A percentile compares a stretch with the other conserved stretches of the same genome.
These are phyloP conservation scores for Naganishia vaughanmartiniae DNA, from an alignment of 768 basidiomycete species.

Conservation along the genomic window DNA sequence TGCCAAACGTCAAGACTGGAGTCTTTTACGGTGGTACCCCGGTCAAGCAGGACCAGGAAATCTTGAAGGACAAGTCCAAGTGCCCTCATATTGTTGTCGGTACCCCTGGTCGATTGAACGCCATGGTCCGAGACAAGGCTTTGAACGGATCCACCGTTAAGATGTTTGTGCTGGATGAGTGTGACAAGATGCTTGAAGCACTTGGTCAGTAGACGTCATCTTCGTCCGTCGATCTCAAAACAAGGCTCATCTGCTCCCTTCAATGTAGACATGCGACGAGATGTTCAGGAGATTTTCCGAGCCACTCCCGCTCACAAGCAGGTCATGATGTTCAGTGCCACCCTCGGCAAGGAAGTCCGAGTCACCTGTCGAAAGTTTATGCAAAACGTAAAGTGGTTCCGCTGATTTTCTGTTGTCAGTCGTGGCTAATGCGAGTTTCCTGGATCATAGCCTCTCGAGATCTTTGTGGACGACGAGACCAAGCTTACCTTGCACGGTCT, in stretches of 20 bases:
- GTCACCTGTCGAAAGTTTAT: slow-evolving; percentile 99
- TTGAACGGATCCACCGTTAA: slow-evolving; percentile 88
- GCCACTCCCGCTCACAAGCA: slow-evolving; percentile 99
- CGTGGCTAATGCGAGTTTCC: not conserved
- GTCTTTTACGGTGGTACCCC: slow-evolving; percentile 98
- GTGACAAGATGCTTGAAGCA: slow-evolving; percentile 99
- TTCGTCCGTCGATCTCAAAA: not conserved
- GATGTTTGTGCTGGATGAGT: slow-evolving; percentile 99
- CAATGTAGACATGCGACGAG: slow-evolving; percentile 95
- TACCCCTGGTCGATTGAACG: slow-evolving; percentile 94
- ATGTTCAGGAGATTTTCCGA: slow-evolving; percentile 99
- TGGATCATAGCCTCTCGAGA: slow-evolving; percentile 82
- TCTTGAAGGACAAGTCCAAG: slow-evolving; percentile 89
- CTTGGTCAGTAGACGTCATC: slow-evolving; percentile 81
- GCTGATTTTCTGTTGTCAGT: not conserved
- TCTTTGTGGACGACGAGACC: slow-evolving; percentile 98
- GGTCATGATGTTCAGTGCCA: slow-evolving; percentile 99
- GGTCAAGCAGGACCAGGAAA: slow-evolving; percentile 87
- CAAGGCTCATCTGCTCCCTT: not conserved
- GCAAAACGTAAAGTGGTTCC: slow-evolving; percentile 73
- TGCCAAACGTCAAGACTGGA: slow-evolving; percentile 95
- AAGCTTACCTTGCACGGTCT: slow-evolving; percentile 96
- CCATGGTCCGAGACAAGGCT: slow-evolving; percentile 89
- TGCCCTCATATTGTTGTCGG: slow-evolving; percentile 99
- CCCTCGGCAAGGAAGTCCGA: slow-evolving; percentile 92